Base-by-base conservation (phyloP, 495 filamentous ascomycete species). In the Penicillium soppii region DNA sequence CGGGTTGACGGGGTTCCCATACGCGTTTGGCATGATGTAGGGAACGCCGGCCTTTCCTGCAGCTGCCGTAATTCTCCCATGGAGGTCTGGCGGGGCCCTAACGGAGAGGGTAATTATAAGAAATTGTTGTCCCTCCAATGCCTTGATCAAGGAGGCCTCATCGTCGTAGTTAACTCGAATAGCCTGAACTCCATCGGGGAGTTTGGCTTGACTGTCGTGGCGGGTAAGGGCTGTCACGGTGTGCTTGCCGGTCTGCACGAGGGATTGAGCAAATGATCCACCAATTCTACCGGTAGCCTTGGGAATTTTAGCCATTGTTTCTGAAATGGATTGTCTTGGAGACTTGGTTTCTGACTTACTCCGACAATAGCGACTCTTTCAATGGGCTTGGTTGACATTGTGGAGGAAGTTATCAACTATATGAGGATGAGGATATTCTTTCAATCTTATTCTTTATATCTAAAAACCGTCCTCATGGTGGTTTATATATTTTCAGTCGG, bases 21-120 rank as follows among this genome's bases (percentile, higher is more conserved):
- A 88, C 36, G 72, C 71, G 58, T 86, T 87, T 15, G 87, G 85
- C 43, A 88, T 67, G 52, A 89, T 62, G 66, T 81, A 87, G 0
- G 62, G 66, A 0, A 89, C 80, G 2, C 76, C 78, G 2, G 87
- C 85, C 25, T 77, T 73, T 9, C 75, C 80, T 2, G 87, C 87
- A 1, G 86, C 85, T 2, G 72, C 53, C 46, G 83, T 61, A 52
- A 89, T 73, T 35, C 71, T 70, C 21, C 39, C 46, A 19, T 84
- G 77, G 3, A 65, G 68, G 1, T 76, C 69, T 1, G 46, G 56
- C 0, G 76, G 68, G 0, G 76, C 76, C 2, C 20, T 52, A 10
- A 70, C 68, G 7, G 52, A 37, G 47, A 88, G 60, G 9, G 82
- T 84, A 57, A 87, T 86, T 57, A 84, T 67, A 17, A 88, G 72